phyloP scores from a whole-genome alignment of 1,284 basidiomycete species.

The Tilletiaria anomala region DNA sequence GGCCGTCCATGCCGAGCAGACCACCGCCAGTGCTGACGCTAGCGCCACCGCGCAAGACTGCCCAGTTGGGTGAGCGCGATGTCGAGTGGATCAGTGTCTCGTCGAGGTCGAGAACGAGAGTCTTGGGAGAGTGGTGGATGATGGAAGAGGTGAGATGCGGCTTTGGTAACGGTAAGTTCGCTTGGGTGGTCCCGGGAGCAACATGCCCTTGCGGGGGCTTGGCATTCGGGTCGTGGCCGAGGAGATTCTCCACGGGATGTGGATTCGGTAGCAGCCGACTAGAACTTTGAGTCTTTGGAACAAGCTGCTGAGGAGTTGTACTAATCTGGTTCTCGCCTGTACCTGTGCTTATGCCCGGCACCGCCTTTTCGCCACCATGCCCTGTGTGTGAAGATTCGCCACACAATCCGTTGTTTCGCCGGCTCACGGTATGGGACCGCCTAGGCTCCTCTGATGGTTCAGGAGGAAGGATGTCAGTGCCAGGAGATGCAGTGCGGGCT shows the following conservation, averaged over 20 bases:
- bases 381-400: too few species aligned
- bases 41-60: constrained; percentile 1
- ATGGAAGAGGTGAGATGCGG: constrained; percentile 9
- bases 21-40: background rate
- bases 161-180: background rate
- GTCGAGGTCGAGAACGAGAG: constrained; percentile 65
- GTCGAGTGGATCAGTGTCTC: constrained; percentile 98
- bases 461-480: too few species aligned
- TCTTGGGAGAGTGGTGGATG: constrained; percentile 36
- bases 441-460: too few species aligned
- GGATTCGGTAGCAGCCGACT: constrained; percentile 20
- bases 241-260: constrained; percentile 21
- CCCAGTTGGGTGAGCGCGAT: constrained; percentile 56
- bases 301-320: too few species aligned
- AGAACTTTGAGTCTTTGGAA: too few species aligned
- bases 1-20: constrained; percentile 26
- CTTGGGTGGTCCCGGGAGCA: constrained; percentile 1
- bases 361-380: too few species aligned
- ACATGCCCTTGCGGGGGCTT: constrained; percentile 9
- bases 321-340: too few species aligned
- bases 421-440: too few species aligned
- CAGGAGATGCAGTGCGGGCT: too few species aligned
- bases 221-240: constrained; percentile 14
- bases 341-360: too few species aligned
- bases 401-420: too few species aligned